Evolutionary conservation across 1,139 yeast genomes (phyloP).

Genomic region (Geotrichum europaeum): DNA sequence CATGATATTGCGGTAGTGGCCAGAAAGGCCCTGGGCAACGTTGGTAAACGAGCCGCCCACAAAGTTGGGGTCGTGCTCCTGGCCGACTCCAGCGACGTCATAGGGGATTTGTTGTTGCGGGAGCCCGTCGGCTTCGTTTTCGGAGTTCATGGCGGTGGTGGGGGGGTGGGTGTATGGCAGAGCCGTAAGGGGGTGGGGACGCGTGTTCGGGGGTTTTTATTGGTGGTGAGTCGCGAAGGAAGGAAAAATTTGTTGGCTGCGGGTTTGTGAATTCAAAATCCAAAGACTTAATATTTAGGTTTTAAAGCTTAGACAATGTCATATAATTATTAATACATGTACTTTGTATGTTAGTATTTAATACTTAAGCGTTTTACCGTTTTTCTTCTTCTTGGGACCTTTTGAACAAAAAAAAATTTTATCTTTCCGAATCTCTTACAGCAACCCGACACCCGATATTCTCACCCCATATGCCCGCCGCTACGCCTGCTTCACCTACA

Average conservation of each 20-base stretch:
- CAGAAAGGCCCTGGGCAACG: constrained; percentile 88
- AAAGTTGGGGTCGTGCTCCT: constrained; percentile 10
- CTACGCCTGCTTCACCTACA: constrained; percentile 9
- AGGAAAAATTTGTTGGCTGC: not conserved
- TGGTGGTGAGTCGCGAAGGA: not conserved
- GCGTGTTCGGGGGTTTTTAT: not conserved
- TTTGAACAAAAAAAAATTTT: not conserved
- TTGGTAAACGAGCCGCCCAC: constrained; percentile 51
- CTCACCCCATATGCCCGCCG: not conserved
- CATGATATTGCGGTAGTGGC: constrained; percentile 79
- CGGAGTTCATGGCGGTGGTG: constrained; percentile 5
- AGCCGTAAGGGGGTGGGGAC: not conserved
- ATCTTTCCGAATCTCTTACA: not conserved
- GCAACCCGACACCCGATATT: not conserved
- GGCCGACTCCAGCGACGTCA: constrained; percentile 17
- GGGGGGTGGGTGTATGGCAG: too few relatives aligned
- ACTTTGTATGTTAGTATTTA: too few relatives aligned
- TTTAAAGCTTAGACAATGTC: not conserved
- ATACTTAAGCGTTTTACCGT: too few relatives aligned
- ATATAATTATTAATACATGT: too few relatives aligned
- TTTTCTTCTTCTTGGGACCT: not conserved
- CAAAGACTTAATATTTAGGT: not conserved
- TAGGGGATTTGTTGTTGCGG: constrained; percentile 13
- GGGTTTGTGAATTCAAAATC: not conserved
- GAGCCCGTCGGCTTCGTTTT: constrained; percentile 9